Conservation (phyloP, 1,139 yeast genomes). For the Pichia sp. region DNA sequence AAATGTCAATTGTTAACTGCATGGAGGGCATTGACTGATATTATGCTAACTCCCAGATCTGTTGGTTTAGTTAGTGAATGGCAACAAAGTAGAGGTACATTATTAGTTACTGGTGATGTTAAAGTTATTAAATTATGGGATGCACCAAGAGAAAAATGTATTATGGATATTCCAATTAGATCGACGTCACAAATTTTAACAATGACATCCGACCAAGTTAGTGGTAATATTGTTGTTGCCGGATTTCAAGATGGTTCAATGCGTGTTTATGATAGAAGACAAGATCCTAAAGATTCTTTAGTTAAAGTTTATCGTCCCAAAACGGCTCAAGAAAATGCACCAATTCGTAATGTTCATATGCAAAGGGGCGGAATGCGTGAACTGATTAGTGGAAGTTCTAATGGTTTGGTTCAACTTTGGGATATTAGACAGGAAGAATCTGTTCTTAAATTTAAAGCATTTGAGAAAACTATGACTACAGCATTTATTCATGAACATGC, state of each 20-base stretch:
- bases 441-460: constrained; percentile 56
- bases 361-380: constrained; percentile 96
- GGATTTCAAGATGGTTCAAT: constrained; percentile 93
- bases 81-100: constrained; percentile 94
- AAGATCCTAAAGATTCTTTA: constrained; percentile 82
- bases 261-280: constrained; percentile 83
- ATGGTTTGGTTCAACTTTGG: constrained; percentile 85
- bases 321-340: constrained; percentile 36
- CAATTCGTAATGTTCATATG: constrained; percentile 82
- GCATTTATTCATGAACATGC: constrained; percentile 94
- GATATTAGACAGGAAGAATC: constrained; percentile 76
- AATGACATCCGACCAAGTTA: constrained; percentile 89
- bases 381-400: constrained; percentile 74
- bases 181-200: constrained; percentile 87
- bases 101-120: constrained; percentile 92
- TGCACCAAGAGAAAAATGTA: constrained; percentile 86
- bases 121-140: constrained; percentile 92
- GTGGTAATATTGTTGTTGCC: constrained; percentile 85
- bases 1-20: constrained; percentile 67
- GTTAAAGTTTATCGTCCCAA: constrained; percentile 66
- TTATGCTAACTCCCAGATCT: constrained; percentile 71
- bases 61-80: constrained; percentile 87
- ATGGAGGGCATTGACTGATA: constrained; percentile 91
- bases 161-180: constrained; percentile 84
- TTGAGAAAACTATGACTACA: constrained; percentile 62